Evolutionary conservation across 108 stramenopile genomes (phyloP), one percentile per base, ranked within the genome.

Genomic region (Cyclotella baltica): DNA sequence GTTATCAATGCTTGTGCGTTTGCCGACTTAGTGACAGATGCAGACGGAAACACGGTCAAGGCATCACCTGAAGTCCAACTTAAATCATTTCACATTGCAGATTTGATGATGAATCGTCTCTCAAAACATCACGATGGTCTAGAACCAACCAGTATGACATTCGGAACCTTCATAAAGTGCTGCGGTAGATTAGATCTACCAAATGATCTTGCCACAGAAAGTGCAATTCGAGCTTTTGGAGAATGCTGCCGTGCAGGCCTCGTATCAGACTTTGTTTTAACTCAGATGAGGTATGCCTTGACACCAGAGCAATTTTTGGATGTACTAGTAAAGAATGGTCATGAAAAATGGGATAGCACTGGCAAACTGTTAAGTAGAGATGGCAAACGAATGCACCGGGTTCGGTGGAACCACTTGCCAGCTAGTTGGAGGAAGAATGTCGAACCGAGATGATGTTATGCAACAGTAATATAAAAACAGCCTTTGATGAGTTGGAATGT

Each of bases 1-100:
- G 88, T 91, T n/a, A 66, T 91, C 22, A 89, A 92, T 59, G 82
- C 89, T 27, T 89, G 88, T 70, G 91, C 91, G 11, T 89, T 89
- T 76, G 77, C 87, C 3, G 85, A 83, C 27, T 58, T 62, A 3
- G 76, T 66, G 2, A 72, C 76, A 56, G 80, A 80, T 71, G 70
- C 70, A 31, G 53, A 57, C 19, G 80, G 80, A 25, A 71, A 53
- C 11, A 33, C 55, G 20, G 59, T 77, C 31, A 83, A 77, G 50
- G 58, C 72, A 28, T 70, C 83, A 8, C 72, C 48, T n/a, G 76
- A 77, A 36, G 55, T 62, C 35, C 86, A 89, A 57, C n/a, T 51
- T 13, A 56, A 66, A 74, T 87, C 88, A 27, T 92, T 89, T 68
- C 55, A 76, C n/a, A 86, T 92, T 76, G 91, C 91, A 6, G 76